phyloP scores from a whole-genome alignment of 1,284 basidiomycete genomes.

The Hymenochaete sp. region DNA sequence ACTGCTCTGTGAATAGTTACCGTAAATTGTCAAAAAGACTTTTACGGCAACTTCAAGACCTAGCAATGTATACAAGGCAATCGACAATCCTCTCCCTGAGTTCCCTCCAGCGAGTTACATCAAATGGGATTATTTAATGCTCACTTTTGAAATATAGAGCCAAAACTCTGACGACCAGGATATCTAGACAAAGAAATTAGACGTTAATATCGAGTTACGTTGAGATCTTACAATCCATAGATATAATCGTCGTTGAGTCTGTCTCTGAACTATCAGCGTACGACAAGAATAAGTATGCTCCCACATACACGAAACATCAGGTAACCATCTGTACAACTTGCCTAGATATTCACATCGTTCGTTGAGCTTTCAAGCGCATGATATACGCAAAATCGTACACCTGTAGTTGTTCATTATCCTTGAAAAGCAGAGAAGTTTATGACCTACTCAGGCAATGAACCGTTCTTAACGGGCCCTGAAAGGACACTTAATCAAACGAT shows the following conservation, averaged over 20 bases:
- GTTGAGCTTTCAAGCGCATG: not conserved
- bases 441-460: not conserved
- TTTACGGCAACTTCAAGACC: not conserved
- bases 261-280: too few relatives aligned
- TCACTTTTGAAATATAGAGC: not conserved
- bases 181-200: not conserved
- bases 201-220: not conserved
- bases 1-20: not conserved
- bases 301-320: not conserved
- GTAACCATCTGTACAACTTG: not conserved
- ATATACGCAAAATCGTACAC: not conserved
- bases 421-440: not conserved
- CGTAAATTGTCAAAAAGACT: not conserved
- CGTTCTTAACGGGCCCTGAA: not conserved
- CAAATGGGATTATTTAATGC: not conserved
- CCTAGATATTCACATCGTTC: not conserved
- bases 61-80: not conserved
- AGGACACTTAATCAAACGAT: not conserved
- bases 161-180: not conserved
- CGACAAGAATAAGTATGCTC: not conserved
- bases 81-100: not conserved
- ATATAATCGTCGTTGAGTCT: constrained; percentile 2
- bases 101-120: not conserved
- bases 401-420: not conserved
- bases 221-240: not conserved